A percentile compares a stretch with the other conserved stretches of the same genome.
phyloP scores from a whole-genome alignment of 805 yeast genomes.

The Komagataella kurtzmanii region DNA sequence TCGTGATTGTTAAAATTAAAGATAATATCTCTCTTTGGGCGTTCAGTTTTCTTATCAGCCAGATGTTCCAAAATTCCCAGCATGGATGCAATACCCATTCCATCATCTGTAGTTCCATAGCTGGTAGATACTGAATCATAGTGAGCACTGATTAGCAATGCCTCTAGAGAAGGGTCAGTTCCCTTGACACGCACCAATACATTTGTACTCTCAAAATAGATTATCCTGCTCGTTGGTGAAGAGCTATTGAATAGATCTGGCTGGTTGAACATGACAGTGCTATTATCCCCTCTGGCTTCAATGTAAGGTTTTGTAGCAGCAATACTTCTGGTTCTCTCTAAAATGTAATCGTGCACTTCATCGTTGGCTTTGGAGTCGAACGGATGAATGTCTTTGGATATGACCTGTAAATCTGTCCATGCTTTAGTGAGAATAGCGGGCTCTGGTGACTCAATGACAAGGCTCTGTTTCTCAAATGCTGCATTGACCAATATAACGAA shows the following conservation, averaged over 20 bases:
- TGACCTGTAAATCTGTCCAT: constrained; percentile 64
- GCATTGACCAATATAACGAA: constrained; percentile 19
- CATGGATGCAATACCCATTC: constrained; percentile 75
- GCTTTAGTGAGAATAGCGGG: constrained; percentile 25
- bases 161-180: constrained; percentile 39
- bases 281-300: constrained; percentile 25
- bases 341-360: constrained; percentile 56
- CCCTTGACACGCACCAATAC: constrained; percentile 70
- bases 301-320: constrained; percentile 16
- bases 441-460: constrained; percentile 27
- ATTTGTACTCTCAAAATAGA: constrained; percentile 77
- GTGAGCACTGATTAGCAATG: constrained; percentile 71
- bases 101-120: constrained; percentile 85
- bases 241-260: constrained; percentile 29
- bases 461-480: constrained; percentile 25
- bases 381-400: constrained; percentile 62
- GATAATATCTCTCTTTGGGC: constrained; percentile 59
- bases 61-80: constrained; percentile 51
- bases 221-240: constrained; percentile 19
- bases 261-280: constrained; percentile 33
- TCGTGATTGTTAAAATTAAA: constrained; percentile 86
- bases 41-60: constrained; percentile 17
- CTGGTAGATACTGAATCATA: constrained; percentile 83
- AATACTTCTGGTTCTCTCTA: constrained; percentile 24
- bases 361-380: constrained; percentile 70